A percentile compares a stretch with the other conserved stretches of the same genome.
These are phyloP conservation scores for Leccinum imitatum DNA, from an alignment of 768 basidiomycete species.

Conservation along the genomic window DNA sequence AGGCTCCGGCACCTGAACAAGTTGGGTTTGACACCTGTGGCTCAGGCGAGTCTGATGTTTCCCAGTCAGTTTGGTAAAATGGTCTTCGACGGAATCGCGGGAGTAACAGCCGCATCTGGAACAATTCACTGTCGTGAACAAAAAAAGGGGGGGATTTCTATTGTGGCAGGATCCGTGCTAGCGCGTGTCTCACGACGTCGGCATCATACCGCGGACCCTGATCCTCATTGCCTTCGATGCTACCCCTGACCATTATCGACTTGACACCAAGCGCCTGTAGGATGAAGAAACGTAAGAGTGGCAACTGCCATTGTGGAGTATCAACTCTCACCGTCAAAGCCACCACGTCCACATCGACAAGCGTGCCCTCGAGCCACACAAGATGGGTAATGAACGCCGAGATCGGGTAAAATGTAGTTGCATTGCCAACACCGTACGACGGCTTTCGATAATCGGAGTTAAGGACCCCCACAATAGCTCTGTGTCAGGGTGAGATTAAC, in stretches of 20 bases:
- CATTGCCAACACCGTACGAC: slow-evolving; percentile 57
- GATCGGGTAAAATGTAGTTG: slow-evolving; percentile 62
- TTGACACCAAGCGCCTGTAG: slow-evolving; percentile 57
- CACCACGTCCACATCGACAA: slow-evolving; percentile 59
- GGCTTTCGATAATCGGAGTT: slow-evolving; percentile 55
- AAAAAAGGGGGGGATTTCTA: neutral
- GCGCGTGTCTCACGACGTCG: slow-evolving; percentile 41
- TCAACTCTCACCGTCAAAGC: slow-evolving; percentile 58
- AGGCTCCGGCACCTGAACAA: slow-evolving; percentile 1
- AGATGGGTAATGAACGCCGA: slow-evolving; percentile 87
- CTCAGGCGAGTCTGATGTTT: neutral
- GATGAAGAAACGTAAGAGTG: slow-evolving; percentile 4
- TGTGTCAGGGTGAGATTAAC: slow-evolving; percentile 28
- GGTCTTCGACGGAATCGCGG: slow-evolving; percentile 5
- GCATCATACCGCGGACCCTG: slow-evolving; percentile 45
- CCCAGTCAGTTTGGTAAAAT: neutral
- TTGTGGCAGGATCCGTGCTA: slow-evolving; percentile 34
- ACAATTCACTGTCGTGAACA: neutral
- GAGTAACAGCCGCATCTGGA: slow-evolving; percentile 1
- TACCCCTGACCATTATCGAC: slow-evolving; percentile 49
- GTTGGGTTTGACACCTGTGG: neutral
- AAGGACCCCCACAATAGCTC: slow-evolving; percentile 68
- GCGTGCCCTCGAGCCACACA: slow-evolving; percentile 67
- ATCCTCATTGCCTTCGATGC: slow-evolving; percentile 18
- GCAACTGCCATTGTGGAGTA: neutral